These are phyloP conservation scores for Aphanocladium album DNA, from an alignment of 2,329 filamentous ascomycete genomes.

Conservation along the genomic window DNA sequence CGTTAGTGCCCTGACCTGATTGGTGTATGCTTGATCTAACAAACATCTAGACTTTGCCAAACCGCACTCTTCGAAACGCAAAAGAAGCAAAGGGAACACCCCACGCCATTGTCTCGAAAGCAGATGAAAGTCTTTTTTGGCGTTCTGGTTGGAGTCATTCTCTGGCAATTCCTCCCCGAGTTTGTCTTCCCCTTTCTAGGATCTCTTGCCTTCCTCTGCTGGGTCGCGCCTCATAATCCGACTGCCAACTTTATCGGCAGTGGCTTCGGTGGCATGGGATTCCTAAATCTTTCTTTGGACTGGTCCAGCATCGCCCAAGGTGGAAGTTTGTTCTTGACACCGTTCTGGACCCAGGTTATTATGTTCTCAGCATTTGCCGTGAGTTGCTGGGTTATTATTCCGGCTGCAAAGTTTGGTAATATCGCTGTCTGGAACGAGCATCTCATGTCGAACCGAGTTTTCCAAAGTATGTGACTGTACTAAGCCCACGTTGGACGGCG, in stretches of 20 bases:
- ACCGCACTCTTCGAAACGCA: slow-evolving; percentile 55
- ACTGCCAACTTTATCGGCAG: slow-evolving; percentile 57
- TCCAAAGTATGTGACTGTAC: slow-evolving; percentile 27
- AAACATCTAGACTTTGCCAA: slow-evolving; percentile 37
- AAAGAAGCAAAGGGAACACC: slow-evolving; percentile 45
- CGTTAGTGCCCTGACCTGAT: neutral
- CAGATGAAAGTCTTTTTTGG: slow-evolving; percentile 55
- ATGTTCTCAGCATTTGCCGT: slow-evolving; percentile 50
- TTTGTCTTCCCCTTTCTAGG: slow-evolving; percentile 55
- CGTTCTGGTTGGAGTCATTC: slow-evolving; percentile 44
- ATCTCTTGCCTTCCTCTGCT: slow-evolving; percentile 58
- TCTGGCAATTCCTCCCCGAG: slow-evolving; percentile 60
- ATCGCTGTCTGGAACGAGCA: slow-evolving; percentile 46
- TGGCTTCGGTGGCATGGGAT: slow-evolving; percentile 58
- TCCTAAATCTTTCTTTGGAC: slow-evolving; percentile 54
- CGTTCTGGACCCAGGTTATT: slow-evolving; percentile 55
- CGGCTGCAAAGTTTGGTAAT: slow-evolving; percentile 53
- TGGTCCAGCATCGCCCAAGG: slow-evolving; percentile 53
- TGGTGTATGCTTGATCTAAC: neutral
- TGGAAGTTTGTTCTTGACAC: slow-evolving; percentile 48
- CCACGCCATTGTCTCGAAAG: slow-evolving; percentile 42
- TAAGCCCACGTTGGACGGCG: no score
- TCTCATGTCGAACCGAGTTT: slow-evolving; percentile 55
- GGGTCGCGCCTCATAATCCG: slow-evolving; percentile 54
- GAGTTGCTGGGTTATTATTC: slow-evolving; percentile 54